A percentile compares a stretch with the other conserved stretches of the same genome.
Conservation (phyloP, 1,284 basidiomycete species). For the Volvariella surrecta region DNA sequence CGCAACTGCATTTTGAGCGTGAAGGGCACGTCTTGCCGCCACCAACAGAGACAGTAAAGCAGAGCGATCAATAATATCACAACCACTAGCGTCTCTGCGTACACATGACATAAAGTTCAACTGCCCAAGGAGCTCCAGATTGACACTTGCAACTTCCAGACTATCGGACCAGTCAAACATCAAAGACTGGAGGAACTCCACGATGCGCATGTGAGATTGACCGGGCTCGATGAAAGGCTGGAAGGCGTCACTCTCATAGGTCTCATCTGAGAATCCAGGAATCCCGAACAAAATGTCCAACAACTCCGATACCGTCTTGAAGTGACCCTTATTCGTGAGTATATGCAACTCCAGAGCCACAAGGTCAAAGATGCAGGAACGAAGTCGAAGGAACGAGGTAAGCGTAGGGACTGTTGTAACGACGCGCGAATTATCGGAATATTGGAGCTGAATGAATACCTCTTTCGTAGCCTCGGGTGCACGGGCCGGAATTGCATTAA, state of each 20-base stretch:
- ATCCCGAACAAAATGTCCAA: constrained; percentile 66
- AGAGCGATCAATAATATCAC: constrained; percentile 74
- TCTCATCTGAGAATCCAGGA: constrained; percentile 32
- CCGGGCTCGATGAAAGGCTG: constrained; percentile 63
- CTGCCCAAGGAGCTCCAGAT: constrained; percentile 61
- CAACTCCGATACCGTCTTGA: constrained; percentile 63
- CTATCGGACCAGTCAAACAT: constrained; percentile 86
- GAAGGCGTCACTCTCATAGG: constrained; percentile 36
- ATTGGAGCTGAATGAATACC: constrained; percentile 61
- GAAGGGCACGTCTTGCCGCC: constrained; percentile 50
- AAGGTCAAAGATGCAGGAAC: constrained; percentile 81
- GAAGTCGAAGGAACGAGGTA: constrained; percentile 74
- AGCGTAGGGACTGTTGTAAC: constrained; percentile 68
- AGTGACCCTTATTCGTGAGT: constrained; percentile 70
- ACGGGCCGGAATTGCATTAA: constrained; percentile 64
- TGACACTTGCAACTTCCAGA: constrained; percentile 45
- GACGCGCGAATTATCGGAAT: constrained; percentile 67
- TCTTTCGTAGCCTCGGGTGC: constrained; percentile 39
- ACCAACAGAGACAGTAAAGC: constrained; percentile 63
- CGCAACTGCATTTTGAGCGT: constrained; percentile 60
- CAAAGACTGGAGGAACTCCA: constrained; percentile 82
- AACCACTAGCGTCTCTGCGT: constrained; percentile 63
- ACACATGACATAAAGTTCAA: constrained; percentile 74
- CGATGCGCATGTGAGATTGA: constrained; percentile 76
- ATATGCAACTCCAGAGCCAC: constrained; percentile 88